Evolutionary conservation across 192 early-diverging fungal genomes (phyloP), one percentile per base, ranked within the genome.

Genomic region (Coemansia sp.): DNA sequence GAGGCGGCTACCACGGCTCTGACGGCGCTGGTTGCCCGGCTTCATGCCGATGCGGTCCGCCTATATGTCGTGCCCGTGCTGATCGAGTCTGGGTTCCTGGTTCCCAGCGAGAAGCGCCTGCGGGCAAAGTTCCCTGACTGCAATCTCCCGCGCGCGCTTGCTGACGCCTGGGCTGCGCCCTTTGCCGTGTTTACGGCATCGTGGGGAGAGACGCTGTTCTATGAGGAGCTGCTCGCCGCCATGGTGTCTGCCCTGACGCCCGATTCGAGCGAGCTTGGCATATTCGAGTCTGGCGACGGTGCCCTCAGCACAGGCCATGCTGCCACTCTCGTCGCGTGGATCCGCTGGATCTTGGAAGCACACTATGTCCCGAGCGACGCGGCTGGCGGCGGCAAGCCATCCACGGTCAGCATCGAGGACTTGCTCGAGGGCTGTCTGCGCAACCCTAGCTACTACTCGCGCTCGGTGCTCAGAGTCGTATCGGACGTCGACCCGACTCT

Each of bases 391-490:
- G n/a, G n/a, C n/a, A 49, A 49, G 10, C 35, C 54, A 20, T 25
- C 69, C 8, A 11, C 59, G 5, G 40, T 85, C 7, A 62, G 60
- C 31, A 47, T 90, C 19, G 83, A 87, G 36, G 77, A 78, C 67
- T 59, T 90, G 46, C 70, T 90, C 11, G 89, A 90, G 67, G 58
- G 68, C 29, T 88, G 87, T 53, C 69, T 90, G 59, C 78, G 83
- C n/a, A 87, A 75, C 60, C 86, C 86, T 10, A 84, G 84, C 59
- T 72, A 76, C 43, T 88, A 88, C 62, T 68, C 81, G 36, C 71
- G 81, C 12, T 54, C 81, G 4, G 59, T 78, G 42, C 76, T 83
- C 8, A 70, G 71, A 51, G 60, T 67, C 2, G 59, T 83, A 2
- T 77, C 71, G 14, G 68, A 67, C 11, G 35, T 62, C 1, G 75